Evolutionary conservation across 768 basidiomycete genomes (phyloP).

Genomic region (Rhizopogon vulgaris): DNA sequence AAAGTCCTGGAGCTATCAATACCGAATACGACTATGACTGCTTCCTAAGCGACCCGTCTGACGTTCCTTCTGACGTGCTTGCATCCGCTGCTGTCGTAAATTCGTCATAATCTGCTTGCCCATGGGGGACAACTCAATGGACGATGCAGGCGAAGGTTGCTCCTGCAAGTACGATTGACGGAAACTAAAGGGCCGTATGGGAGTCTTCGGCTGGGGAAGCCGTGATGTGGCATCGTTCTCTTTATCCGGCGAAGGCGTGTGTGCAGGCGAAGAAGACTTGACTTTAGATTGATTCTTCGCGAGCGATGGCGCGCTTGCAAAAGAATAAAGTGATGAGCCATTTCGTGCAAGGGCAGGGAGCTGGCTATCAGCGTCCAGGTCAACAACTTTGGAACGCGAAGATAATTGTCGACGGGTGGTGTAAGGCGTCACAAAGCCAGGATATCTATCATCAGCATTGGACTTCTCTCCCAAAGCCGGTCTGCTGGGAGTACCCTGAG

Average conservation of each 20-base stretch:
- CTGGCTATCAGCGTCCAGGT: slow-evolving; percentile 5
- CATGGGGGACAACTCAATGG: slow-evolving; percentile 68
- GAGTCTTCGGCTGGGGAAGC: slow-evolving; percentile 38
- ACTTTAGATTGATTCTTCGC: not conserved
- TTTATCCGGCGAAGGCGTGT: slow-evolving; percentile 6
- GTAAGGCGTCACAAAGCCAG: not conserved
- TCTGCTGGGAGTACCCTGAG: not conserved
- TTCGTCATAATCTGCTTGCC: slow-evolving; percentile 64
- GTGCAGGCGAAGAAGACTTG: not conserved
- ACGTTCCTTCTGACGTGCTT: slow-evolving; percentile 27
- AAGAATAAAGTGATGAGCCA: slow-evolving; percentile 5
- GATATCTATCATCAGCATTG: slow-evolving; percentile 8
- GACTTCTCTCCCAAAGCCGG: slow-evolving; percentile 11
- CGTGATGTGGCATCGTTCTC: slow-evolving; percentile 20
- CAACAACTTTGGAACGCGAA: slow-evolving; percentile 2
- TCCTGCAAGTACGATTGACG: slow-evolving; percentile 23
- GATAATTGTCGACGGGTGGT: slow-evolving; percentile 1
- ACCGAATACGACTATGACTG: slow-evolving; percentile 24
- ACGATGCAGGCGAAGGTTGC: slow-evolving; percentile 58
- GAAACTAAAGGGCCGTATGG: slow-evolving; percentile 36
- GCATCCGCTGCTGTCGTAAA: slow-evolving; percentile 38
- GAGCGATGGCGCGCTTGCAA: not conserved
- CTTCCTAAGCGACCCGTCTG: slow-evolving; percentile 25
- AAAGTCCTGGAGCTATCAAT: slow-evolving; percentile 9
- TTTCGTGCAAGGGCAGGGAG: slow-evolving; percentile 1